Base-by-base conservation (phyloP, 139 green algal genomes). In the Cymbomonas tetramitiformis region DNA sequence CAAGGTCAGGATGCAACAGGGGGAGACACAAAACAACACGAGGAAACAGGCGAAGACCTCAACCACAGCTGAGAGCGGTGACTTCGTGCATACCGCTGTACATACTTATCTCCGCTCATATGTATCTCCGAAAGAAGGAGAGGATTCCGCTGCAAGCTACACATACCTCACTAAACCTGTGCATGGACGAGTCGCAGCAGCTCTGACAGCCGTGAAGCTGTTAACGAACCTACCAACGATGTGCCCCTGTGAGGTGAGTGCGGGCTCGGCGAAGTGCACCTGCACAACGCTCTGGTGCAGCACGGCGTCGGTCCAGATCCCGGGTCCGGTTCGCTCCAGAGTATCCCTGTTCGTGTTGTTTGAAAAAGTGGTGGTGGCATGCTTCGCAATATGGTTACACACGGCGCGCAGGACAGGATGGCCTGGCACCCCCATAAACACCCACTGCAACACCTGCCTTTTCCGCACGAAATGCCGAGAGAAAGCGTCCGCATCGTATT, bases 241-340 rank as follows among this genome's bases (percentile, higher is more conserved):
- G n/a, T n/a, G n/a, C n/a, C n/a, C n/a, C n/a, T n/a, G n/a, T n/a
- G n/a, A n/a, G n/a, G n/a, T n/a, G n/a, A n/a, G n/a, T n/a, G n/a
- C n/a, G n/a, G n/a, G n/a, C n/a, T n/a, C n/a, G n/a, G n/a, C n/a
- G n/a, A n/a, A n/a, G n/a, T n/a, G n/a, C n/a, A n/a, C n/a, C n/a
- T n/a, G n/a, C n/a, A n/a, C n/a, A 43, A 43, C 15, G 36, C 12
- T 43, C 38, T 84, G 64, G 40, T 63, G 49, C 43, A 94, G 58
- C 32, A 94, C 65, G 18, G 68, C 56, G 60, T 94, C 85, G 1
- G 86, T 94, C 52, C 74, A 94, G 29, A 83, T 52, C 1, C 80
- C 86, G 0, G 81, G 79, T 1, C 85, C 86, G 0, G 82, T 94
- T 9, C 75, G 72, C 67, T 93, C 83, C 46, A 85, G 57, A 0